A percentile compares a stretch with the other conserved stretches of the same genome.
Evolutionary conservation across 1,139 yeast species (phyloP).

Genomic region (Yamadazyma trypodendri): DNA sequence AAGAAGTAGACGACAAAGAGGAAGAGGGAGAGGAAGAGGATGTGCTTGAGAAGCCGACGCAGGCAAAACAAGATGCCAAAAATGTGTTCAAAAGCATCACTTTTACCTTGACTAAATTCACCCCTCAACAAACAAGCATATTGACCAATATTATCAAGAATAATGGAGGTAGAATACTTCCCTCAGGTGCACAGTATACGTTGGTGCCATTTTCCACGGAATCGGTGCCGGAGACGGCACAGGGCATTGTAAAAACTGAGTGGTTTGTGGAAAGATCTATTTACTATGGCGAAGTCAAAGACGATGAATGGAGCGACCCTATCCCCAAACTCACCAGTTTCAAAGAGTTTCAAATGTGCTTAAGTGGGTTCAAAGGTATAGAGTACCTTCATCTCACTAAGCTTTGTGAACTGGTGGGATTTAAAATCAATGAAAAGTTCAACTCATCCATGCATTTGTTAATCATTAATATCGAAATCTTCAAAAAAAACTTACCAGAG

Average conservation of each 20-base stretch:
- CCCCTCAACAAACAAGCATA: slow-evolving; percentile 9
- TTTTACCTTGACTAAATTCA: slow-evolving; percentile 12
- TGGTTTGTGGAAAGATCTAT: slow-evolving; percentile 84
- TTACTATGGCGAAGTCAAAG: slow-evolving; percentile 51
- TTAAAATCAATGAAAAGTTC: slow-evolving; percentile 51
- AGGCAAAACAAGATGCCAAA: not conserved
- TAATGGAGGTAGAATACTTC: slow-evolving; percentile 40
- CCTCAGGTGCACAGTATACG: slow-evolving; percentile 10
- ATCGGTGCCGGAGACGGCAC: not conserved
- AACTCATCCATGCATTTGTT: slow-evolving; percentile 60
- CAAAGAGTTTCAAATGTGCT: slow-evolving; percentile 41
- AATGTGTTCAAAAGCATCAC: slow-evolving; percentile 10
- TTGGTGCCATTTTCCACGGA: slow-evolving; percentile 15
- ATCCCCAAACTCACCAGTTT: slow-evolving; percentile 38
- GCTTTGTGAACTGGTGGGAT: slow-evolving; percentile 53
- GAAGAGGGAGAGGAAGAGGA: not conserved
- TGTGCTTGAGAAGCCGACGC: not conserved
- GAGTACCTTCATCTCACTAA: slow-evolving; percentile 75
- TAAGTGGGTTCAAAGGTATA: slow-evolving; percentile 82
- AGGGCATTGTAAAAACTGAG: slow-evolving; percentile 53
- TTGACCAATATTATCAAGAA: slow-evolving; percentile 32
- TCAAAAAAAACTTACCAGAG: slow-evolving; percentile 22
- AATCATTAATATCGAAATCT: slow-evolving; percentile 58
- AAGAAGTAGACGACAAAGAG: not conserved
- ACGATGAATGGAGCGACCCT: slow-evolving; percentile 77